phyloP scores from a whole-genome alignment of 306 rosid species.

The Dalbergia cochinchinensis region DNA sequence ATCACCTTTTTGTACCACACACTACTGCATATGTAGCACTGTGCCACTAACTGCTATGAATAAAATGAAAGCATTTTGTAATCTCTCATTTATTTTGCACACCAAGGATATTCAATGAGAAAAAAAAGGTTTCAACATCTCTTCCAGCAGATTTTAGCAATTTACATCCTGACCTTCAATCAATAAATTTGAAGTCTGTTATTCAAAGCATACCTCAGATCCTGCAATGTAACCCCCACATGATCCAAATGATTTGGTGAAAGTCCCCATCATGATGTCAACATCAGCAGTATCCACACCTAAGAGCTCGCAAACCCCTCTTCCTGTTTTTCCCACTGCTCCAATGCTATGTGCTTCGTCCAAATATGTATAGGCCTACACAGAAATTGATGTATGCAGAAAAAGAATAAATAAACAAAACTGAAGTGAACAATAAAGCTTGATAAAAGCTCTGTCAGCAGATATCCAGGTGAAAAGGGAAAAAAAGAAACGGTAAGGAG shows the following conservation, averaged over 20 bases:
- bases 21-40: neutral
- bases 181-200: neutral
- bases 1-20: neutral
- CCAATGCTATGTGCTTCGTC: slow-evolving; percentile 95
- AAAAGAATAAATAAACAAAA: slow-evolving; percentile 5
- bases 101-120: neutral
- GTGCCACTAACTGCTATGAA: neutral
- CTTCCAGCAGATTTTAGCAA: neutral
- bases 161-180: neutral
- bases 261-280: slow-evolving; percentile 92
- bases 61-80: slow-evolving; percentile 12
- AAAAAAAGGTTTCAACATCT: neutral
- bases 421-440: slow-evolving; percentile 11
- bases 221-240: slow-evolving; percentile 92
- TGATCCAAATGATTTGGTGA: slow-evolving; percentile 84
- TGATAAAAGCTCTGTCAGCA: slow-evolving; percentile 9
- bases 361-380: slow-evolving; percentile 73
- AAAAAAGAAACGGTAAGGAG: neutral
- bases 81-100: neutral
- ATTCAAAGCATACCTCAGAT: slow-evolving; percentile 62
- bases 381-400: slow-evolving; percentile 2
- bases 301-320: slow-evolving; percentile 69
- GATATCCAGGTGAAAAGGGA: neutral
- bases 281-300: slow-evolving; percentile 83
- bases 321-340: slow-evolving; percentile 76